Percentiles rank a stretch among this genome's conserved stretches.
Conservation (phyloP, 106 monocot genomes). For the Phalaenopsis aphrodite region DNA sequence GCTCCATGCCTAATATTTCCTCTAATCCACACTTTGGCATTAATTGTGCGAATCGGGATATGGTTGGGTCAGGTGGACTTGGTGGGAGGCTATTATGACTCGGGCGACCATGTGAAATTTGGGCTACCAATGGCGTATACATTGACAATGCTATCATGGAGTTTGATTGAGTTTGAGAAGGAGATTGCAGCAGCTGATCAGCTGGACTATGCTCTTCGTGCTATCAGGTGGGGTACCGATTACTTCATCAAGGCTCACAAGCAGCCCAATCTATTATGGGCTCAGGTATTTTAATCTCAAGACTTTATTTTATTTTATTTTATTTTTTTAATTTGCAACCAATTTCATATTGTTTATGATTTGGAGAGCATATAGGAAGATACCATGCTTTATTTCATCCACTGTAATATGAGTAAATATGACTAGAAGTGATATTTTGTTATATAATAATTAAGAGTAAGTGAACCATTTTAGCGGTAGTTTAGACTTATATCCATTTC, state of each 20-base stretch:
- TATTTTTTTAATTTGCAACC: not conserved
- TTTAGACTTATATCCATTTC: too few species aligned
- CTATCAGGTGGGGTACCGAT: conserved; percentile 90
- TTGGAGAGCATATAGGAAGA: too few species aligned
- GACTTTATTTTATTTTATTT: not conserved
- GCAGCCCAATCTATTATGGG: conserved; percentile 71
- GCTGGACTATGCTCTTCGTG: conserved; percentile 42
- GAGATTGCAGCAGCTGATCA: conserved; percentile 54
- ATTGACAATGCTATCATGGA: conserved; percentile 74
- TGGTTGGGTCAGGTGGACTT: conserved; percentile 50
- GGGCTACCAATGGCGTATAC: conserved; percentile 83
- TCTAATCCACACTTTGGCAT: too few species aligned
- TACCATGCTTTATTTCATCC: too few species aligned
- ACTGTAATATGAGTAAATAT: too few species aligned
- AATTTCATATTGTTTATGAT: too few species aligned
- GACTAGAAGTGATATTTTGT: too few species aligned
- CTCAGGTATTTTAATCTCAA: conserved; percentile 34
- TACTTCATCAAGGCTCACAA: conserved; percentile 82
- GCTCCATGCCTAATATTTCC: too few species aligned
- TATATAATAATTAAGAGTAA: too few species aligned
- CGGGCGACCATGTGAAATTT: conserved; percentile 95
- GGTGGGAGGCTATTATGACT: conserved; percentile 91
- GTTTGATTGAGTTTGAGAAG: conserved; percentile 68
- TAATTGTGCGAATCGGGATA: too few species aligned
- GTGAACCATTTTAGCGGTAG: too few species aligned